Conservation (phyloP, 768 basidiomycete species). For the Suillus spraguei region DNA sequence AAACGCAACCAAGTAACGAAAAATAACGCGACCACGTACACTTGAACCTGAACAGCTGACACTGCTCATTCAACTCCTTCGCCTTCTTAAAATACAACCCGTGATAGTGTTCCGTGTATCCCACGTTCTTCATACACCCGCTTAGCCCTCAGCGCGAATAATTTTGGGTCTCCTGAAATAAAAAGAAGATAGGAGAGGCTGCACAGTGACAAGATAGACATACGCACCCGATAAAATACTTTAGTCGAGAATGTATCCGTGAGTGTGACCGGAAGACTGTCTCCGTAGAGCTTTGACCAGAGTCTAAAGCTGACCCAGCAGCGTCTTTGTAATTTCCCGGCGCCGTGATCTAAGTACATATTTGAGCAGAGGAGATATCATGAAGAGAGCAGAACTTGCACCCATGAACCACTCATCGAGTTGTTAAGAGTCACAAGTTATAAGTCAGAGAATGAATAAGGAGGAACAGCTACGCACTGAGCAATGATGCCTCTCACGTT, state of each 20-base stretch:
- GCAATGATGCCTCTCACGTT: slow-evolving; percentile 81
- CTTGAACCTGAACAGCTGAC: slow-evolving; percentile 70
- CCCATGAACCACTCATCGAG: slow-evolving; percentile 84
- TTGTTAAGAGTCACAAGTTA: slow-evolving; percentile 36
- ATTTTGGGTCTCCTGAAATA: slow-evolving; percentile 79
- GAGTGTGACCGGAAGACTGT: slow-evolving; percentile 69
- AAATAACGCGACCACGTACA: slow-evolving; percentile 36
- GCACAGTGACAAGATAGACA: background rate
- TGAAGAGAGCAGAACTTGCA: slow-evolving; percentile 40
- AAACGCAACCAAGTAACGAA: background rate
- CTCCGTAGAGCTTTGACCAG: slow-evolving; percentile 80
- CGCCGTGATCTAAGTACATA: slow-evolving; percentile 66
- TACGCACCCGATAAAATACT: slow-evolving; percentile 77
- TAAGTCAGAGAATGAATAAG: background rate
- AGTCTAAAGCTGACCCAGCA: slow-evolving; percentile 78
- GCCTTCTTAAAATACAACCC: slow-evolving; percentile 71
- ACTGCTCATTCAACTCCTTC: slow-evolving; percentile 68
- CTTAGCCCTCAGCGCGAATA: slow-evolving; percentile 79
- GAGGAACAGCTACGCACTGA: slow-evolving; percentile 58
- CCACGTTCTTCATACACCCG: slow-evolving; percentile 71
- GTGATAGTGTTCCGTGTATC: slow-evolving; percentile 61
- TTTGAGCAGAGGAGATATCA: background rate
- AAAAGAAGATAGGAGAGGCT: background rate
- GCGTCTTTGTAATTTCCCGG: slow-evolving; percentile 79
- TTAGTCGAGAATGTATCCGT: slow-evolving; percentile 95